phyloP scores from a whole-genome alignment of 805 yeast species.

The Ogataea zsoltii region DNA sequence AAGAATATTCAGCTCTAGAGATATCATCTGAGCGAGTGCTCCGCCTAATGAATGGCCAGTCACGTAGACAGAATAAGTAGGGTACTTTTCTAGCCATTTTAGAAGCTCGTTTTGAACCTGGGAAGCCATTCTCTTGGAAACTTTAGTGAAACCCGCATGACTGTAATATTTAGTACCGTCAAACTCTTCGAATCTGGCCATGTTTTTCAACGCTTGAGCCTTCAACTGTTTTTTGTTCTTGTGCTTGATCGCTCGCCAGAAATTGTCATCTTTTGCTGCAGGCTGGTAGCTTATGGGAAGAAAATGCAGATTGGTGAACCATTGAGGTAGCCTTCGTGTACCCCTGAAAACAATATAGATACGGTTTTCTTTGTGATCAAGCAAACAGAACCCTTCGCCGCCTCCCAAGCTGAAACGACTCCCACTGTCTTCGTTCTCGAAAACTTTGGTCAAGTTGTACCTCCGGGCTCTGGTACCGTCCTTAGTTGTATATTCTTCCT shows the following conservation, averaged over 20 bases:
- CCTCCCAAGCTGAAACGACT: conserved; percentile 19
- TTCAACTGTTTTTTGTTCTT: conserved; percentile 1
- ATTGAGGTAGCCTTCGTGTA: conserved; percentile 17
- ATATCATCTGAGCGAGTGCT: conserved; percentile 61
- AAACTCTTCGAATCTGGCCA: conserved; percentile 7
- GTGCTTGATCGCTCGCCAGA: conserved; percentile 11
- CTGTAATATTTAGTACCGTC: conserved; percentile 12
- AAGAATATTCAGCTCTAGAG: conserved; percentile 58
- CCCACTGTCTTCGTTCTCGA: conserved; percentile 8
- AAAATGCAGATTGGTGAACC: conserved; percentile 23
- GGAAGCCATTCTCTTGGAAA: conserved; percentile 10
- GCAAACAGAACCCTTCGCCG: conserved; percentile 22
- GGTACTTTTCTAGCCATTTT: conserved; percentile 14
- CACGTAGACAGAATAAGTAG: conserved; percentile 34
- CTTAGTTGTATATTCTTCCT: conserved; percentile 5
- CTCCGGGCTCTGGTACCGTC: conserved; percentile 4
- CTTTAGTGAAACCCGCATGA: conserved; percentile 22
- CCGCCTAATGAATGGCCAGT: conserved; percentile 58
- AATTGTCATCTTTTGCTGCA: conserved; percentile 2
- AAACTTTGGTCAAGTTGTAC: conserved; percentile 15
- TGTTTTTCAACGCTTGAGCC: conserved; percentile 2
- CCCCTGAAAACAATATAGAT: conserved; percentile 22
- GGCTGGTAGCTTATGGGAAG: conserved; percentile 14
- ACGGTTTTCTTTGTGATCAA: conserved; percentile 16
- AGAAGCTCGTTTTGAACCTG: conserved; percentile 15